Percentiles rank a stretch among this genome's conserved stretches.
Conservation (phyloP, 176 grass and related monocot genomes). For the Ampelocalamus luodianensis region DNA sequence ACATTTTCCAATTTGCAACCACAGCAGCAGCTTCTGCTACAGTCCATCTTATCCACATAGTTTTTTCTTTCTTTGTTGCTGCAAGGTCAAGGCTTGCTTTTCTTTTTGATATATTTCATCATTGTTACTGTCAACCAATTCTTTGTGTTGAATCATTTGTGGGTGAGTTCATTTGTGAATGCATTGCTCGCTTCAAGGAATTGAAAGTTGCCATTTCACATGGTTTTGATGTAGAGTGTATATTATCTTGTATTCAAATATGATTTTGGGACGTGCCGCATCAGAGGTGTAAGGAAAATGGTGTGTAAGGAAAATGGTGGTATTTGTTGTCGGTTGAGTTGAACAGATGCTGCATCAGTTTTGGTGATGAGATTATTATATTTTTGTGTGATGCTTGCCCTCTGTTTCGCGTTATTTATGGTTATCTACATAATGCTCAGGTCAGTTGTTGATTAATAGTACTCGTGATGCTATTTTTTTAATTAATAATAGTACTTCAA, state of each 20-base stretch:
- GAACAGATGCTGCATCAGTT: slow-evolving; percentile 51
- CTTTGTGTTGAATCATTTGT: slow-evolving; percentile 59
- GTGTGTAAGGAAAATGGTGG: slow-evolving; percentile 33
- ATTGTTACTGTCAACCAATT: slow-evolving; percentile 57
- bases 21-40: slow-evolving; percentile 80
- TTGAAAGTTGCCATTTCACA: slow-evolving; percentile 32
- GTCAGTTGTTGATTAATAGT: not conserved
- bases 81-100: slow-evolving; percentile 38
- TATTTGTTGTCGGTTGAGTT: slow-evolving; percentile 42
- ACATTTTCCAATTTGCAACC: slow-evolving; percentile 88
- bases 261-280: slow-evolving; percentile 52
- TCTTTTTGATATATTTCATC: slow-evolving; percentile 48
- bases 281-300: slow-evolving; percentile 38
- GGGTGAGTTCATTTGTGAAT: slow-evolving; percentile 60
- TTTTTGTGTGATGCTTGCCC: not conserved
- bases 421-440: not conserved
- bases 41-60: slow-evolving; percentile 79
- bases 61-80: not conserved
- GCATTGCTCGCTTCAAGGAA: slow-evolving; percentile 48
- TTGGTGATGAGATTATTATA: slow-evolving; percentile 54
- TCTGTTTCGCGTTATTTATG: not conserved
- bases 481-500: not conserved
- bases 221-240: slow-evolving; percentile 69
- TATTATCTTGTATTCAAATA: slow-evolving; percentile 60
- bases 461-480: not conserved